Evolutionary conservation across 306 rosid genomes (phyloP), one percentile per base, ranked within the genome.

Genomic region (Malus fusca): DNA sequence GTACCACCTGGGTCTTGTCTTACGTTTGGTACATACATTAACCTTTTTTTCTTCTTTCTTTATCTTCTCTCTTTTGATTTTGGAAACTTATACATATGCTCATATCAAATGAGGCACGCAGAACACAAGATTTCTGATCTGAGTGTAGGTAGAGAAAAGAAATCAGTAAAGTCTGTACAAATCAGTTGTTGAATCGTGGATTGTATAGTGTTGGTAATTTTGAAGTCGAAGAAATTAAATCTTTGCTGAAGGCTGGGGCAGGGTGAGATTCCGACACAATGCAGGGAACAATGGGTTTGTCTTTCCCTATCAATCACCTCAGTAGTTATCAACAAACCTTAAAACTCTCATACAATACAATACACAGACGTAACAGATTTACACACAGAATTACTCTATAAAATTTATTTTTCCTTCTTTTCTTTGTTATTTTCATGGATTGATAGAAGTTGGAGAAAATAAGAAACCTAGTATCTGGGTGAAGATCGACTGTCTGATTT

Each of bases 1-100:
- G 81, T 76, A 40, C 76, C 90, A 68, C 61, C 96, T 42, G 97
- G 98, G 73, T 90, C 86, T 73, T 66, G 35, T 65, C 75, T 94
- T 80, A 86, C 82, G 71, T 94, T 94, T 84, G 98, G 98, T 94
- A 91, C n/a, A 55, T 4, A 6, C 58, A 18, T 52, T 52, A 52
- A 52, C n/a, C 19, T 1, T 18, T 25, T 59, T 31, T 18, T 74
- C 68, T 9, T 22, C 30, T 53, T 40, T 53, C 46, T 76, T n/a
- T 21, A n/a, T 52, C 35, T 66, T 25, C 6, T 21, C 60, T 65
- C 40, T 56, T 46, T 76, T 18, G 18, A 14, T 59, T 25, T 33
- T 26, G 8, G 4, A 18, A 52, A 3, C n/a, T 53, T 53, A 17
- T 21, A 22, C 4, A 43, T 12, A 21, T 12, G 40, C 40, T 35